Evolutionary conservation across 495 filamentous ascomycete species (phyloP).

Genomic region (Glarea lozoyensis): DNA sequence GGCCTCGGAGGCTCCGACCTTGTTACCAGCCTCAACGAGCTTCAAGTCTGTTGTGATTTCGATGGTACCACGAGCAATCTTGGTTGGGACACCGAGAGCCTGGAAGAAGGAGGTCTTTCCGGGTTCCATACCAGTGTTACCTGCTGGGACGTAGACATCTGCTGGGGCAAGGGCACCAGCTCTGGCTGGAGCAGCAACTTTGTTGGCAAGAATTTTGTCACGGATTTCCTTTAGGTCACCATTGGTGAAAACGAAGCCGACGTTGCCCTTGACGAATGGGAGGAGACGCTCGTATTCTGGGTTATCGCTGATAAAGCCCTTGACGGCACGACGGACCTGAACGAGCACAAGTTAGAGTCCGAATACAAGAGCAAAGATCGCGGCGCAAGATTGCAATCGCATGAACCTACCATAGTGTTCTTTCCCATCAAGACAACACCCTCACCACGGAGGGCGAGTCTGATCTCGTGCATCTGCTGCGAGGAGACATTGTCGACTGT

Average conservation of each 20-base stretch:
- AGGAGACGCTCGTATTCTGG: conserved; percentile 97
- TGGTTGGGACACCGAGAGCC: conserved; percentile 99
- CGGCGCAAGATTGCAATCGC: no score
- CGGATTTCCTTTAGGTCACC: conserved; percentile 82
- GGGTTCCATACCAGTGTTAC: conserved; percentile 99
- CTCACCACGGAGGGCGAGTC: conserved; percentile 74
- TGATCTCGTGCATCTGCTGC: conserved; percentile 99
- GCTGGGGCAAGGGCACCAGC: conserved; percentile 88
- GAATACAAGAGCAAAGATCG: background rate
- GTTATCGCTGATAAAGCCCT: conserved; percentile 82
- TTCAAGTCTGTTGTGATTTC: conserved; percentile 98
- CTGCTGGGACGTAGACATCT: conserved; percentile 88
- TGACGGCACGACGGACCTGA: conserved; percentile 90
- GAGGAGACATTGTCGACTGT: conserved; percentile 93
- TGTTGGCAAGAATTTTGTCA: conserved; percentile 91
- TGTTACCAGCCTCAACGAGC: conserved; percentile 84
- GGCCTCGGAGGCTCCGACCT: conserved; percentile 98
- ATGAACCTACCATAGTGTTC: conserved; percentile 84
- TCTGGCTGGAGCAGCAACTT: conserved; percentile 93
- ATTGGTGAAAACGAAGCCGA: conserved; percentile 99
- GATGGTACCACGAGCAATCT: conserved; percentile 99
- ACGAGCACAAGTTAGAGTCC: conserved; percentile 7
- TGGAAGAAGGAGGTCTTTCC: conserved; percentile 99
- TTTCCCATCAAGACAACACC: conserved; percentile 98
- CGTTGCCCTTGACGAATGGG: conserved; percentile 91